Percentiles rank a stretch among this genome's conserved stretches.
These are phyloP conservation scores for Cucurbita maxima DNA, from an alignment of 306 rosid genomes.

Conservation along the genomic window DNA sequence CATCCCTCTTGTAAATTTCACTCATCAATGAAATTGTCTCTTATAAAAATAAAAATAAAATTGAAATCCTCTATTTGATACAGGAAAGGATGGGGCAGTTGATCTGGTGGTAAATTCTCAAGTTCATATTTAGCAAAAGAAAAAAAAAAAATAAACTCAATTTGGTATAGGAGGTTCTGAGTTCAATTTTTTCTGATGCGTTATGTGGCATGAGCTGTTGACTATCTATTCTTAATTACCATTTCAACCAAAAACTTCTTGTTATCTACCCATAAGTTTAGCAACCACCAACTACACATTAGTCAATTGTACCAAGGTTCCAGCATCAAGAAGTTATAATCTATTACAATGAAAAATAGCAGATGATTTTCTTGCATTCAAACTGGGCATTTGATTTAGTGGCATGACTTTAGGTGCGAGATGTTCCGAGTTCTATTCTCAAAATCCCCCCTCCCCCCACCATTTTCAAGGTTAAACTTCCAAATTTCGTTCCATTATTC, in stretches of 20 bases:
- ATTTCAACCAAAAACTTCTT: background rate
- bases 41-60: no score
- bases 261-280: background rate
- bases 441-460: background rate
- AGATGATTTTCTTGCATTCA: background rate
- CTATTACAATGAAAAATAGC: background rate
- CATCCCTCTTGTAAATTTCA: no score
- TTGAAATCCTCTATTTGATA: background rate
- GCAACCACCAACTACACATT: background rate
- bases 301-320: background rate
- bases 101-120: background rate
- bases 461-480: background rate
- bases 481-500: background rate
- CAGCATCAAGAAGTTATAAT: no score
- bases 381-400: background rate
- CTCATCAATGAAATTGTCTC: no score
- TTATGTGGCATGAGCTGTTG: background rate
- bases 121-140: no score
- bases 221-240: background rate
- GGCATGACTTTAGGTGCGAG: constrained; percentile 5
- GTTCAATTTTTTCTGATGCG: background rate
- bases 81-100: background rate
- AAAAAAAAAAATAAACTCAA: no score
- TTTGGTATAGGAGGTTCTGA: background rate
- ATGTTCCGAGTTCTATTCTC: background rate